phyloP scores from a whole-genome alignment of 768 basidiomycete genomes.

The Coprinopsis strossmayeri region DNA sequence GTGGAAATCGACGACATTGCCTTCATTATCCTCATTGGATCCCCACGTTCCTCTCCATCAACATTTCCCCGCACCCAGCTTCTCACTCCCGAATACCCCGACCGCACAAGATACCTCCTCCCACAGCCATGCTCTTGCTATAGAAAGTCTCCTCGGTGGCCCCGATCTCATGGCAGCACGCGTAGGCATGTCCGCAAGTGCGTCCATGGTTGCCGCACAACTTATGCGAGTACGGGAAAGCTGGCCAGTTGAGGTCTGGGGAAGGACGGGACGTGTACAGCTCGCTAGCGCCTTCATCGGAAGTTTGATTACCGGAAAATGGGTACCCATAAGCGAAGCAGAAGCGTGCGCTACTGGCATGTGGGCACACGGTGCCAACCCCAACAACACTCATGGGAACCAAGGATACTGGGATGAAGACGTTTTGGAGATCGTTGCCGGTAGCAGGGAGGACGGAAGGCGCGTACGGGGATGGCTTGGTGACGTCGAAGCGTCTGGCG shows the following conservation, averaged over 20 bases:
- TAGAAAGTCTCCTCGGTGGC: conserved; percentile 72
- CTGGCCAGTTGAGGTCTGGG: conserved; percentile 75
- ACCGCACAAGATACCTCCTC: conserved; percentile 77
- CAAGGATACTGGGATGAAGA: conserved; percentile 73
- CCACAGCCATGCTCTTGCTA: conserved; percentile 67
- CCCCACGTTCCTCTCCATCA: conserved; percentile 61
- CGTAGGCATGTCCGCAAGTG: conserved; percentile 66
- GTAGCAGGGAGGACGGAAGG: conserved; percentile 66
- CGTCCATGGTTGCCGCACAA: conserved; percentile 70
- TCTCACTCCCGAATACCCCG: conserved; percentile 69
- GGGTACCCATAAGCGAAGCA: conserved; percentile 66
- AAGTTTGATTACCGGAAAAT: conserved; percentile 64
- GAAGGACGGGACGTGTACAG: conserved; percentile 67
- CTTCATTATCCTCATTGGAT: conserved; percentile 66
- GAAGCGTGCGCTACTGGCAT: conserved; percentile 76
- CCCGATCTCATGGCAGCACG: conserved; percentile 72
- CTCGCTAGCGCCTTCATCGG: conserved; percentile 72
- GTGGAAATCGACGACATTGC: conserved; percentile 79
- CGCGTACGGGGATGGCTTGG: conserved; percentile 75
- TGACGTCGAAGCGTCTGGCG: conserved; percentile 69
- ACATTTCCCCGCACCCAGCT: conserved; percentile 60
- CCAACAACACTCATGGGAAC: conserved; percentile 15
- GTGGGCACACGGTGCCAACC: conserved; percentile 58
- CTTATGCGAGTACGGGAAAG: conserved; percentile 73
- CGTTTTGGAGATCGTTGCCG: conserved; percentile 72